Conservation (phyloP, 306 rosid species). For the Trifolium fragiferum region DNA sequence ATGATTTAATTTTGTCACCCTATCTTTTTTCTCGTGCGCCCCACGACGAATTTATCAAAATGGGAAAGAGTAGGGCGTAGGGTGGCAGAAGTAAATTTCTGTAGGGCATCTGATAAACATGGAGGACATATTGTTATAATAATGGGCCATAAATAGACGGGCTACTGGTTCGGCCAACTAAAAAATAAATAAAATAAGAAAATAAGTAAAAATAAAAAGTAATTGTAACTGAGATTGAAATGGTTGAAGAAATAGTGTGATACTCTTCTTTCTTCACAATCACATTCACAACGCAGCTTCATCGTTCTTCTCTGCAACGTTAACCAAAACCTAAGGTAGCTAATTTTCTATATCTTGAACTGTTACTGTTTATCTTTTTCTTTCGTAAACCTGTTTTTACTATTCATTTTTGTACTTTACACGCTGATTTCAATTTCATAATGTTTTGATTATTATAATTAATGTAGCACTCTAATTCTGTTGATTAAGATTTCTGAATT, state of each 20-base stretch:
- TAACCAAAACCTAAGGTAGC: conserved; percentile 35
- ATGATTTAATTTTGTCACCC: no score
- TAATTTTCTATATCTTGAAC: background rate
- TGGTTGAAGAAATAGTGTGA: conserved; percentile 1
- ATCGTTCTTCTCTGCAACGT: conserved; percentile 37
- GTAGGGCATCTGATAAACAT: no score
- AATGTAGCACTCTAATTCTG: background rate
- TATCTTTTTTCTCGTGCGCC: no score
- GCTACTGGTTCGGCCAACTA: background rate
- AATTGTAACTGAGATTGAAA: background rate
- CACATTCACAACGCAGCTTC: conserved; percentile 19
- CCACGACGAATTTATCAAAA: no score
- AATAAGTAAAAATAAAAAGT: background rate
- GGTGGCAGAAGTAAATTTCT: no score
- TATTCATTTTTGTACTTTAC: background rate
- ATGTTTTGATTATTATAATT: background rate
- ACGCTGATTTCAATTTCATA: conserved; percentile 34
- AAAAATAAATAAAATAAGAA: background rate
- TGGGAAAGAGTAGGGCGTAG: no score
- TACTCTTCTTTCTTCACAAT: conserved; percentile 7
- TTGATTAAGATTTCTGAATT: conserved; percentile 11
- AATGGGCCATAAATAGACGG: conserved; percentile 21
- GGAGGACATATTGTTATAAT: background rate
- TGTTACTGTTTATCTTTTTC: background rate
- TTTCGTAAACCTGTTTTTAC: background rate